Evolutionary conservation across 495 filamentous ascomycete species (phyloP), one percentile per base, ranked within the genome.

Genomic region (Penicillium roqueforti): DNA sequence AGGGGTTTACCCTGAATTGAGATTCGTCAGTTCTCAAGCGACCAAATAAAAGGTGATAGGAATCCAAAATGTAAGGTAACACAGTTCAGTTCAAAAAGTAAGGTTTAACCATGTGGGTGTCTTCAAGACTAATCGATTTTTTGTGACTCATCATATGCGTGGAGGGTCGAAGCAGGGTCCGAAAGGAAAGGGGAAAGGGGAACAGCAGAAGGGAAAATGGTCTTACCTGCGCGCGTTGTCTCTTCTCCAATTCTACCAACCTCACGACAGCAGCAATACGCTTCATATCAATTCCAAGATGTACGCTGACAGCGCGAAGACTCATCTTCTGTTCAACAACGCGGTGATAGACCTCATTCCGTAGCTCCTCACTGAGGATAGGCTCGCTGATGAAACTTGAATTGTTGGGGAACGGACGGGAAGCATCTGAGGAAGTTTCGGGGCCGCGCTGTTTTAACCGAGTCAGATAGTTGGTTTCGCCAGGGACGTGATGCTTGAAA

Each of bases 91-190:
- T 52, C 39, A 45, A 63, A 61, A 59, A 58, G 57, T 56, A 70
- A 67, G 77, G 78, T 84, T 72, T 91, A 89, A 89, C 83, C 87
- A 91, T 54, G 60, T 67, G 55, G 67, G 70, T 83, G 90, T 97
- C 92, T 96, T 97, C 78, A 92, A 97, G 92, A 97, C 92, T 96
- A 96, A 98, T 97, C 92, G 91, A 78, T 76, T 80, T 77, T 85
- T 83, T 82, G 52, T 81, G 58, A 67, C 77, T 89, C 87, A 85
- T 86, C 86, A 86, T 85, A 63, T 54, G 63, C 57, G 61, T 51
- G 38, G 49, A 38, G 52, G 47, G 49, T 51, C 16, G 58, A 56
- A 54, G 52, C 28, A 38, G 9, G n/a, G 41, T 50, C 23, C 47
- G 34, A 37, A 44, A 43, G 20, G 13, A 29, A 36, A 43, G 32